phyloP scores from a whole-genome alignment of 345 rosid species.

The Sapria himalayana region DNA sequence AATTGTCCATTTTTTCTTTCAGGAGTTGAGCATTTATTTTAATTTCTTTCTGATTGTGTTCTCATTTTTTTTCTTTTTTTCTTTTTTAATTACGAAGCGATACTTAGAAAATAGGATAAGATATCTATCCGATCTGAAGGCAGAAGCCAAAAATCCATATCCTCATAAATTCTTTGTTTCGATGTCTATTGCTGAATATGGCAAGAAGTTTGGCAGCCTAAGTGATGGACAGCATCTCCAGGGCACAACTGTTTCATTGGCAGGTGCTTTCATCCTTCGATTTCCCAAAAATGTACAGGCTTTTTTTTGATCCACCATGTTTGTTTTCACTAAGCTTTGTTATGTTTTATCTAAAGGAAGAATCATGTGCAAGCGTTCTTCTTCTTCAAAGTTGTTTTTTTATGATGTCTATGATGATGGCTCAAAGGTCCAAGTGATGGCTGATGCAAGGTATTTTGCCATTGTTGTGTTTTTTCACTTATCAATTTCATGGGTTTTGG shows the following conservation, averaged over 20 bases:
- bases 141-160: slow-evolving; percentile 53
- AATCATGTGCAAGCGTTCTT: slow-evolving; percentile 77
- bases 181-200: slow-evolving; percentile 41
- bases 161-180: slow-evolving; percentile 60
- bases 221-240: slow-evolving; percentile 55
- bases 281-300: too few relatives aligned
- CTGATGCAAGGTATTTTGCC: slow-evolving; percentile 54
- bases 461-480: slow-evolving; percentile 3
- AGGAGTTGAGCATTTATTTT: not conserved
- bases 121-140: slow-evolving; percentile 45
- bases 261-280: slow-evolving; percentile 23
- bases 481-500: too few relatives aligned
- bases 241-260: slow-evolving; percentile 34
- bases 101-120: slow-evolving; percentile 63
- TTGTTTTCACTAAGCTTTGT: not conserved
- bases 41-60: too few relatives aligned
- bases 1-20: not conserved
- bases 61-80: not conserved
- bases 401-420: slow-evolving; percentile 64
- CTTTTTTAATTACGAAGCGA: slow-evolving; percentile 35
- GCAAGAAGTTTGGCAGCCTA: slow-evolving; percentile 34
- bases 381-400: slow-evolving; percentile 73
- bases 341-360: slow-evolving; percentile 28
- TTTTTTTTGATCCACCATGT: too few relatives aligned
- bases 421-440: slow-evolving; percentile 84